Base-by-base conservation (phyloP, 192 early-diverging fungal genomes). In the Pilaira anomala region DNA sequence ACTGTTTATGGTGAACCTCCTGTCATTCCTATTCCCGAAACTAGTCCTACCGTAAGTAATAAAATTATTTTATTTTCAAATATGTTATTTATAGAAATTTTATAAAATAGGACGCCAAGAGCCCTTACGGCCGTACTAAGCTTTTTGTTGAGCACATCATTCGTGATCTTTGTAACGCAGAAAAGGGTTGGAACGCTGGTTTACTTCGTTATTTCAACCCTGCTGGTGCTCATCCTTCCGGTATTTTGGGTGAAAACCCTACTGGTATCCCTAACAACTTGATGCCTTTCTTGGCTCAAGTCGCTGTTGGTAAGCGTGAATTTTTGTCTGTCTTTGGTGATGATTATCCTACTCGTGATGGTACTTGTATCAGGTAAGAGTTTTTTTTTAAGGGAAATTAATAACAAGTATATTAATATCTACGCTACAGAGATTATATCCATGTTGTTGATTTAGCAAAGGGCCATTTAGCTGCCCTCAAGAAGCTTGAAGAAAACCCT, bases 181-280 rank as follows among this genome's bases (percentile, higher is more conserved):
- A 84, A 52, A 52, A 69, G 1, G 78, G 82, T 18, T 86, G 82
- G 83, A 86, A 87, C 54, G 82, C 82, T 14, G 78, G 84, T 64
- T 76, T 90, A 53, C 81, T 91, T 48, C 77, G 97, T n/a, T 99
- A 98, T 78, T 99, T 99, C 60, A 99, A 99, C 76, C 92, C 97
- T 8, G 91, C 90, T 28, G 97, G 97, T 52, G 97, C 97, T 3
- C 92, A 99, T 76, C 84, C 79, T 62, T 84, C 91, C 18, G 96
- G 96, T 42, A 80, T 85, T 26, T 93, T 97, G 69, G 97, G 97
- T 48, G 97, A 99, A 66, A 91, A 97, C 66, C 90, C 89, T 12
- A 81, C 86, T 66, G 86, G 86, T 49, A 85, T 89, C 22, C 92
- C 93, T 57, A 94, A 89, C 69, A 93, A 99, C 76, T 79, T 99